Percentiles rank a stretch among this genome's conserved stretches.
These are phyloP conservation scores for Volutella citrinella DNA, from an alignment of 2,329 filamentous ascomycete species.

Conservation along the genomic window DNA sequence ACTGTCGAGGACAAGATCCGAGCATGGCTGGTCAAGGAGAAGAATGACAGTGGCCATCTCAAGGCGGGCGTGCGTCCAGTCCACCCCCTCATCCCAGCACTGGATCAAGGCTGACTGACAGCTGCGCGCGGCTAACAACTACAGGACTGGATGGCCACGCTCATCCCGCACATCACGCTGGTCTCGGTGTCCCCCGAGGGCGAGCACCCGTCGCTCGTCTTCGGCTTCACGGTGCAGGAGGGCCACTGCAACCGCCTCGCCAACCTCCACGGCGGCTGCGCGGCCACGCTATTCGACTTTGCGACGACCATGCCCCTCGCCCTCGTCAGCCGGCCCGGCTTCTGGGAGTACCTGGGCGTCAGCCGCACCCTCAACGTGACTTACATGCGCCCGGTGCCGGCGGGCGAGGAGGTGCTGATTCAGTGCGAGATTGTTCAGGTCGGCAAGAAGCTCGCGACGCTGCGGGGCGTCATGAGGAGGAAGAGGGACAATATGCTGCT, in stretches of 20 bases:
- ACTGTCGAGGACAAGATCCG: constrained; percentile 30
- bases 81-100: neutral
- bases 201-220: constrained; percentile 39
- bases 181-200: constrained; percentile 27
- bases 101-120: too few relatives aligned
- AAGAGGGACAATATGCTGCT: constrained; percentile 51
- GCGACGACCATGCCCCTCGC: constrained; percentile 59
- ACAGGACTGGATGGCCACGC: constrained; percentile 43
- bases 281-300: constrained; percentile 65
- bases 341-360: constrained; percentile 62
- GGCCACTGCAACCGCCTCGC: constrained; percentile 51
- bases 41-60: constrained; percentile 24
- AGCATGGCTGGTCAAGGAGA: constrained; percentile 29
- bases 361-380: constrained; percentile 64
- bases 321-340: constrained; percentile 55
- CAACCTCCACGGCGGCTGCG: constrained; percentile 61
- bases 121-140: too few relatives aligned
- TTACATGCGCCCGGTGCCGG: constrained; percentile 61
- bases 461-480: constrained; percentile 54
- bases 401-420: constrained; percentile 49
- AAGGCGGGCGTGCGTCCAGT: constrained; percentile 28
- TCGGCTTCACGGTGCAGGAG: constrained; percentile 47
- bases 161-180: constrained; percentile 41
- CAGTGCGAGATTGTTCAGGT: constrained; percentile 56
- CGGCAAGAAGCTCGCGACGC: constrained; percentile 51